Evolutionary conservation across 805 yeast species (phyloP), one percentile per base, ranked within the genome.

Genomic region (Torulaspora maleeae): DNA sequence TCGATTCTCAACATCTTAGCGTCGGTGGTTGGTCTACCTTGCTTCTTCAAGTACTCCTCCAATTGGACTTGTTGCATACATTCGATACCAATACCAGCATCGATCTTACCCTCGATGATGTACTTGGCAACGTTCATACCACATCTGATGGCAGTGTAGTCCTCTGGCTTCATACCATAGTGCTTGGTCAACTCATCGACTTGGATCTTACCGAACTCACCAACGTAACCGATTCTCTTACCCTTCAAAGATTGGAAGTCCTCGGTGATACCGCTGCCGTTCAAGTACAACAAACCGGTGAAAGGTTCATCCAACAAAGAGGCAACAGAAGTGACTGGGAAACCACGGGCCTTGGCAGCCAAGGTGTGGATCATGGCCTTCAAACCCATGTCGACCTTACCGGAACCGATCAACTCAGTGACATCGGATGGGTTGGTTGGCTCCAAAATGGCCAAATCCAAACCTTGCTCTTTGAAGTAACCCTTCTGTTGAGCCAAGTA

Each of bases 311-410:
- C 80, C 48, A 77, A 66, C 38, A 77, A 62, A 4, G 80, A 75
- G 2, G 76, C 81, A 40, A 77, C 71, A 12, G 80, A 74, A 16
- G 80, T 77, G 17, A 77, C 79, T 24, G 78, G 78, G 56, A 66
- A 77, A 8, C 80, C 80, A 49, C 81, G 70, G 10, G 81, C 81
- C 57, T 76, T 76, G 19, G 80, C 81, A 43, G 81, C 81, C 47
- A 77, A 63, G 4, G 81, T 77, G 54, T 77, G 81, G 52, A 77
- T 76, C 81, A 77, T 77, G 36, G 81, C 81, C 58, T 77, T 77
- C 50, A 77, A 66, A 11, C 81, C 81, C 78, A 77, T 74, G 61
- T 77, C 80, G 39, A 75, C 68, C 50, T 77, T 77, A 25, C 81
- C 81, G 1, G 77, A 69, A 5, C 81, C 81, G 58, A 77, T 73